Conservation (phyloP, 371 early-diverging fungal genomes). For the Zychaea mexicana region DNA sequence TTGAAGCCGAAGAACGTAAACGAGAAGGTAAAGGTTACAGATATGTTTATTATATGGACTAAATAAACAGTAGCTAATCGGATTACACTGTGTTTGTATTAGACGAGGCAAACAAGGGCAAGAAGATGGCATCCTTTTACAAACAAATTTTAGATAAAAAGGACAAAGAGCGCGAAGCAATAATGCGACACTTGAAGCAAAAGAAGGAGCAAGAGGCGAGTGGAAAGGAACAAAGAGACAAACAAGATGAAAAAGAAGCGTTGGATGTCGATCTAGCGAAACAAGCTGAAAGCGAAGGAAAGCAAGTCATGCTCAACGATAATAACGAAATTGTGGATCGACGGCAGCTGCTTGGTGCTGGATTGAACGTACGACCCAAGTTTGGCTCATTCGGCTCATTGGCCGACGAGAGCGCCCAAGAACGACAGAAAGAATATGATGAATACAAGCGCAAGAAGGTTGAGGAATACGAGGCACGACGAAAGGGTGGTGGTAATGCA, state of each 20-base stretch:
- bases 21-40: slow-evolving; percentile 44
- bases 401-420: slow-evolving; percentile 44
- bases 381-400: slow-evolving; percentile 38
- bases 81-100: not conserved
- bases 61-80: not conserved
- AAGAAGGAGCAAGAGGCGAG: not conserved
- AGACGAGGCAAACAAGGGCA: slow-evolving; percentile 34
- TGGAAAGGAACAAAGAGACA: not conserved
- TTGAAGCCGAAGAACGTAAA: slow-evolving; percentile 81
- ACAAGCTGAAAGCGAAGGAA: slow-evolving; percentile 48
- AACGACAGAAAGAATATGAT: slow-evolving; percentile 48
- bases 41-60: not conserved
- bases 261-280: slow-evolving; percentile 38
- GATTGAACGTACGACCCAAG: slow-evolving; percentile 69
- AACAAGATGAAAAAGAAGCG: slow-evolving; percentile 14
- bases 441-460: slow-evolving; percentile 55
- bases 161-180: slow-evolving; percentile 36
- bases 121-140: slow-evolving; percentile 47
- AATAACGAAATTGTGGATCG: slow-evolving; percentile 83
- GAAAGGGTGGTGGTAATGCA: slow-evolving; percentile 25
- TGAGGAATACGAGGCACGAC: slow-evolving; percentile 39
- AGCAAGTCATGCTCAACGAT: slow-evolving; percentile 65
- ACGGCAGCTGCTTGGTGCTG: slow-evolving; percentile 74
- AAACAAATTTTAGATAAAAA: slow-evolving; percentile 44
- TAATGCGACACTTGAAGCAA: slow-evolving; percentile 33